Base-by-base conservation (phyloP, 164 flowering plant genomes). In the Stephania yunnanensis region DNA sequence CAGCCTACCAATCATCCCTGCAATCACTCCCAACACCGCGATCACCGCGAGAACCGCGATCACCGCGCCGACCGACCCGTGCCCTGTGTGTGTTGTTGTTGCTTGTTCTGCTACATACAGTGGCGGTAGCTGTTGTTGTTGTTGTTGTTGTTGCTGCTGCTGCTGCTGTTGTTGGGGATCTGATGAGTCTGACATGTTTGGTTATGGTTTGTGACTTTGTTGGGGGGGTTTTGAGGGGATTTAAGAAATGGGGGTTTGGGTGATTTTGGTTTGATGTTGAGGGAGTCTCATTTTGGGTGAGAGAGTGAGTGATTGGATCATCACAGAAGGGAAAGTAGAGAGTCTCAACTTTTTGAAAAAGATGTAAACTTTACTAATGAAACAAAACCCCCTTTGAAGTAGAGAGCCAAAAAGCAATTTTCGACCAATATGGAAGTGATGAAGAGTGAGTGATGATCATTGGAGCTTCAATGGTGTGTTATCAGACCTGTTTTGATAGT, bases 41-140 rank as follows among this genome's bases (percentile, higher is more conserved):
- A 92, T 85, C 80, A 90, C 86, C 1, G 90, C 89, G 0, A 92
- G 84, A 42, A 89, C 95, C 1, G 82, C 95, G n/a, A 92, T 91
- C 8, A 91, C 87, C 5, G 97, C 88, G 3, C 97, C 95, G 7
- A 89, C 80, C 5, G 93, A 89, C 61, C 90, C 91, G 74, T 83
- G 87, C 50, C 85, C 83, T 50, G 89, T 70, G 71, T 84, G 87
- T 55, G 82, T 70, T 44, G 82, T 55, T 84, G 80, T 83, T 53
- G 85, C 77, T 63, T 85, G 81, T 53, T 79, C 83, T 53, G 61
- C 55, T 70, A 76, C 73, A 2, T 31, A 74, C 36, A 63, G 3
- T 1, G 85, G 85, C 13, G 87, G 85, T 36, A 84, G 82, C 63
- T 76, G 77, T 7, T 74, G 81, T 74, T 81, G 80, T 31, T 67